Base-by-base conservation (phyloP, 2,329 filamentous ascomycete genomes). In the Cytospora chrysosperma region DNA sequence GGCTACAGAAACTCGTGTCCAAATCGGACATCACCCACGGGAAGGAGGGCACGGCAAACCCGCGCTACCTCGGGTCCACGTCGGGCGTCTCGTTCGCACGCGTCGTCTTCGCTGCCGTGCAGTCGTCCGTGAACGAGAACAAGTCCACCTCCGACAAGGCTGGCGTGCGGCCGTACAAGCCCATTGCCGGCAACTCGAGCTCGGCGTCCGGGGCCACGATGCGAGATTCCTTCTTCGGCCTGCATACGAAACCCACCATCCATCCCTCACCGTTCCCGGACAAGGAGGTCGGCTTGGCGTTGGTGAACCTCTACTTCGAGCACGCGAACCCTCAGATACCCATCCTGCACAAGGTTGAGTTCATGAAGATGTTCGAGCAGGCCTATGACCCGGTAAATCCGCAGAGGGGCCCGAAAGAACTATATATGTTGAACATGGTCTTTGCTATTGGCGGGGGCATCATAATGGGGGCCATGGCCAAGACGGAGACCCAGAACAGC, bases 351-450 rank as follows among this genome's bases (percentile, higher is more conserved):
- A 88, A 91, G 43, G 88, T 85, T 34, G 92, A 97, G 70, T 98
- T 97, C 72, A 92, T 93, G 88, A 85, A 89, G 53, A 87, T 96
- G 77, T 91, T 97, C 73, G 89, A 96, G 60, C 85, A 86, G 53
- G 91, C 92, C 0, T 97, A 97, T 75, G 82, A 85, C 5, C 84
- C 85, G 0, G 85, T 89, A 24, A 82, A 85, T 54, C 85, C 86
- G 64, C 82, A 85, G 59, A 84, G 90, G 28, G 90, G 89, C 2
- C 85, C 92, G 5, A 84, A 90, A 60, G 93, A 97, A 75, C 82
- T 95, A n/a, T 98, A 97, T 76, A 86, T 96, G 78, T 82, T 98
- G 67, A 97, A 97, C 75, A 97, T 98, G 77, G 93, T 98, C 27
- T 98, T 96, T 77, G 94, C 94, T 17, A 97, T 98, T 70, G 95